These are phyloP conservation scores for Amesomyces nigricolor DNA, from an alignment of 2,329 filamentous ascomycete species.

Conservation along the genomic window DNA sequence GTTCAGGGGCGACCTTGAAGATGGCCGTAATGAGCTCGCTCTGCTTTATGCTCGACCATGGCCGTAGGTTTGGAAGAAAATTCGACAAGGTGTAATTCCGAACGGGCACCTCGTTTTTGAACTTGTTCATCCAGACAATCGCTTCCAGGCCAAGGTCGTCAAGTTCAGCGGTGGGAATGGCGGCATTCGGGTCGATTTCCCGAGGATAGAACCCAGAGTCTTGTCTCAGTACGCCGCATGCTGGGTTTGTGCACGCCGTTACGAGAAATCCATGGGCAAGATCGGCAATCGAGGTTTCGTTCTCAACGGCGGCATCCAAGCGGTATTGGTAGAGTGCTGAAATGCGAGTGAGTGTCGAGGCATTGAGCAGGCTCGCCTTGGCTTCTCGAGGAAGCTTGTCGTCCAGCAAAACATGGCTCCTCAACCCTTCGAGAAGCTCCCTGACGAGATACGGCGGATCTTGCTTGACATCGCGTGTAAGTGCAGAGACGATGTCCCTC, in stretches of 20 bases:
- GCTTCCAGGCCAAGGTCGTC: slow-evolving; percentile 63
- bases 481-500: slow-evolving; percentile 59
- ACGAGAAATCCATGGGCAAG: slow-evolving; percentile 71
- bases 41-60: slow-evolving; percentile 76
- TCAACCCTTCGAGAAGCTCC: slow-evolving; percentile 68
- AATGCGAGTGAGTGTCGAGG: slow-evolving; percentile 66
- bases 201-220: slow-evolving; percentile 82
- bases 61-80: slow-evolving; percentile 72
- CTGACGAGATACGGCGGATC: slow-evolving; percentile 71
- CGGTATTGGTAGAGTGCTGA: slow-evolving; percentile 64
- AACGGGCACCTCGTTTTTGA: slow-evolving; percentile 61
- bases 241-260: slow-evolving; percentile 66
- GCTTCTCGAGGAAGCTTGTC: slow-evolving; percentile 63
- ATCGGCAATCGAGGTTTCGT: slow-evolving; percentile 53
- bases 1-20: slow-evolving; percentile 75
- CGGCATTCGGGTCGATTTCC: slow-evolving; percentile 52
- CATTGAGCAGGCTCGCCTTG: slow-evolving; percentile 72
- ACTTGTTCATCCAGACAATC: slow-evolving; percentile 64
- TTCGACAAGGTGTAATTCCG: slow-evolving; percentile 74
- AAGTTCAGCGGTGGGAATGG: slow-evolving; percentile 35
- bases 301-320: slow-evolving; percentile 38
- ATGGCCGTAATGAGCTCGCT: slow-evolving; percentile 75
- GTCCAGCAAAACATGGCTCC: slow-evolving; percentile 67
- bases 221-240: slow-evolving; percentile 67
- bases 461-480: slow-evolving; percentile 71